Conservation (phyloP, 78 protist genomes). For the Dictyostelium capitatum region DNA sequence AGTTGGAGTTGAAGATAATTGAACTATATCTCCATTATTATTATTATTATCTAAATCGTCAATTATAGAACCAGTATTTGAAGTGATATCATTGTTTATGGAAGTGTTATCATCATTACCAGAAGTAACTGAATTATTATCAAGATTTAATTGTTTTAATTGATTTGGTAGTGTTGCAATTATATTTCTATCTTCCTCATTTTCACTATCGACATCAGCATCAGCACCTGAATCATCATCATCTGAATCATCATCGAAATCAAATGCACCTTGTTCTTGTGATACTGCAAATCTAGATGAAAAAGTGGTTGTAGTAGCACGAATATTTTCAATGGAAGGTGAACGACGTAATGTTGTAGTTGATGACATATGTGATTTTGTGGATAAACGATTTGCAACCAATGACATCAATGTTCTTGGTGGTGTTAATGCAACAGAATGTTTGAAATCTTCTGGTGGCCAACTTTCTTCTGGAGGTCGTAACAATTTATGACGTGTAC, state of each 20-base stretch:
- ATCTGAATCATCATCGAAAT: conserved; percentile 26
- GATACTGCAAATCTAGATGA: neutral
- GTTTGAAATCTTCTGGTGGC: conserved; percentile 77
- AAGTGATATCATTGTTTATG: neutral
- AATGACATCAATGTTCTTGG: conserved; percentile 67
- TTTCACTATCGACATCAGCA: conserved; percentile 73
- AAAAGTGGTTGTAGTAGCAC: neutral
- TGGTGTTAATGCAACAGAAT: conserved; percentile 52
- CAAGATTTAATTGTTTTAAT: neutral
- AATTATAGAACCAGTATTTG: conserved; percentile 8
- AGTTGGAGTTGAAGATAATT: conserved; percentile 14
- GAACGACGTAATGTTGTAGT: conserved; percentile 71
- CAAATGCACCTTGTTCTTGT: conserved; percentile 11
- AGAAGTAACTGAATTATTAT: neutral
- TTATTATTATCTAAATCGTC: neutral
- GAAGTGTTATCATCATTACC: neutral
- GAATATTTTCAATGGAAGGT: conserved; percentile 69
- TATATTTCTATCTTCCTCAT: conserved; percentile 37
- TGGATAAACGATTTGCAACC: conserved; percentile 58
- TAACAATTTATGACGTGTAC: conserved; percentile 32
- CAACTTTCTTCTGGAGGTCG: conserved; percentile 65
- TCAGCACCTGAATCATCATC: conserved; percentile 64
- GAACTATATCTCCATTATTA: neutral
- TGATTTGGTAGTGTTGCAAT: conserved; percentile 13
- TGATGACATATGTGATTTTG: conserved; percentile 67